A percentile compares a stretch with the other conserved stretches of the same genome.
Conservation (phyloP, 306 rosid genomes). For the Gleditsia sinensis region DNA sequence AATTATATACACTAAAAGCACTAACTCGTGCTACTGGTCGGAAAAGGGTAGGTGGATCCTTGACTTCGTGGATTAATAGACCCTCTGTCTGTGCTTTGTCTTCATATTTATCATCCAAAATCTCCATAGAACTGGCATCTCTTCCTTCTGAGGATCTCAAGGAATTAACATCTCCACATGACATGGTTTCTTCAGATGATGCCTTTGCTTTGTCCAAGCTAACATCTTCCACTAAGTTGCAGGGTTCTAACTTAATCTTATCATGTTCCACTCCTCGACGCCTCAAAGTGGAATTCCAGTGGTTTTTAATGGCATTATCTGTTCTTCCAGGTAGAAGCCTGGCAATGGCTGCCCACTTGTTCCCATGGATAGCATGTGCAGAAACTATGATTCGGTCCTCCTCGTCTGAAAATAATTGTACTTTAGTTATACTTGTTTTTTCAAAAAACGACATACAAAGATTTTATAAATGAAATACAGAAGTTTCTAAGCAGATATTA, state of each 20-base stretch:
- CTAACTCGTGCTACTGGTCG: constrained; percentile 75
- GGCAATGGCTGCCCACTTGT: no score
- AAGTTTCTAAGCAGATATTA: constrained; percentile 21
- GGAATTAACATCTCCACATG: constrained; percentile 77
- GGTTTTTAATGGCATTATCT: no score
- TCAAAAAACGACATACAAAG: constrained; percentile 8
- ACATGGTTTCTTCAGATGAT: constrained; percentile 82
- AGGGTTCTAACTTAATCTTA: constrained; percentile 58
- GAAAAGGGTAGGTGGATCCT: constrained; percentile 61
- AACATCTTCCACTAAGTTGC: constrained; percentile 51
- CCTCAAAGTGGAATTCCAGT: no score
- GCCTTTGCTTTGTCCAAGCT: constrained; percentile 79
- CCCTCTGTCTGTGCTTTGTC: constrained; percentile 45
- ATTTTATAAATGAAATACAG: constrained; percentile 13
- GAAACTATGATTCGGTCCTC: constrained; percentile 79
- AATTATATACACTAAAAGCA: constrained; percentile 68
- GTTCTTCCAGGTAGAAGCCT: no score
- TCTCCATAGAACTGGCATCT: constrained; percentile 59
- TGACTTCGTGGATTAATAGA: constrained; percentile 47
- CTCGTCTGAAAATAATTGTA: constrained; percentile 61
- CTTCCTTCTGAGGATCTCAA: constrained; percentile 66
- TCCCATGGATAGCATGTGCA: constrained; percentile 84
- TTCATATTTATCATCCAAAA: constrained; percentile 49
- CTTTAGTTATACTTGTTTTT: constrained; percentile 29
- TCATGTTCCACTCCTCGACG: constrained; percentile 63